A percentile compares a stretch with the other conserved stretches of the same genome.
These are phyloP conservation scores for Silene latifolia DNA, from an alignment of 148 eudicot genomes.

Conservation along the genomic window DNA sequence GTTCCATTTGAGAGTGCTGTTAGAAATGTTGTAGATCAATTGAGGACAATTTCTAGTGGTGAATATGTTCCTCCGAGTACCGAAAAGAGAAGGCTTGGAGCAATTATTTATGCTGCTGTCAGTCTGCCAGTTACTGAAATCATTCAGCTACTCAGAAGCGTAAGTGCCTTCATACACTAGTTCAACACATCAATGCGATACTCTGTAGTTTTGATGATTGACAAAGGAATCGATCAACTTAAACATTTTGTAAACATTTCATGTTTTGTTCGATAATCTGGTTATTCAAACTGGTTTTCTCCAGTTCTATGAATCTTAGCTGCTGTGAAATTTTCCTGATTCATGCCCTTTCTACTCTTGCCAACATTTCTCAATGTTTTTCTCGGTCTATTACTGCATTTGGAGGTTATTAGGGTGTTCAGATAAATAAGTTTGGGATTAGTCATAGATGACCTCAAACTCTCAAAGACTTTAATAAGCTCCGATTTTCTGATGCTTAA, in stretches of 20 bases:
- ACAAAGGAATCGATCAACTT: not conserved
- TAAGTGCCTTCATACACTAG: slow-evolving; percentile 31
- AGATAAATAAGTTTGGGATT: not conserved
- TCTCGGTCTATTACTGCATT: too few relatives aligned
- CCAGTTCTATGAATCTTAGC: not conserved
- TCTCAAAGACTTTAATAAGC: not conserved
- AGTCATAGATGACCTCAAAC: not conserved
- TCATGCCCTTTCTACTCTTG: not conserved
- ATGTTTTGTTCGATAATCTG: not conserved
- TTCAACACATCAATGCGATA: not conserved
- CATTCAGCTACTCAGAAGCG: slow-evolving; percentile 38
- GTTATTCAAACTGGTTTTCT: not conserved
- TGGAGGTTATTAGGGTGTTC: not conserved
- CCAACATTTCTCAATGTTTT: not conserved
- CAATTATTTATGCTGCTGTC: slow-evolving; percentile 75
- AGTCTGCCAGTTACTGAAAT: slow-evolving; percentile 60
- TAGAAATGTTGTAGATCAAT: slow-evolving; percentile 57
- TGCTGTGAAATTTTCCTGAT: not conserved
- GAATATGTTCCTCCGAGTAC: slow-evolving; percentile 55
- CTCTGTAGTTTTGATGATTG: not conserved
- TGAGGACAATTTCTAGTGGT: slow-evolving; percentile 62
- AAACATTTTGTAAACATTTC: not conserved
- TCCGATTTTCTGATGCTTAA: not conserved
- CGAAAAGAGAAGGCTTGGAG: slow-evolving; percentile 66
- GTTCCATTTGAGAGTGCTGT: slow-evolving; percentile 81